Percentiles rank a stretch among this genome's conserved stretches.
These are phyloP conservation scores for Phytophthora megakarya DNA, from an alignment of 352 stramenopile genomes.

Conservation along the genomic window DNA sequence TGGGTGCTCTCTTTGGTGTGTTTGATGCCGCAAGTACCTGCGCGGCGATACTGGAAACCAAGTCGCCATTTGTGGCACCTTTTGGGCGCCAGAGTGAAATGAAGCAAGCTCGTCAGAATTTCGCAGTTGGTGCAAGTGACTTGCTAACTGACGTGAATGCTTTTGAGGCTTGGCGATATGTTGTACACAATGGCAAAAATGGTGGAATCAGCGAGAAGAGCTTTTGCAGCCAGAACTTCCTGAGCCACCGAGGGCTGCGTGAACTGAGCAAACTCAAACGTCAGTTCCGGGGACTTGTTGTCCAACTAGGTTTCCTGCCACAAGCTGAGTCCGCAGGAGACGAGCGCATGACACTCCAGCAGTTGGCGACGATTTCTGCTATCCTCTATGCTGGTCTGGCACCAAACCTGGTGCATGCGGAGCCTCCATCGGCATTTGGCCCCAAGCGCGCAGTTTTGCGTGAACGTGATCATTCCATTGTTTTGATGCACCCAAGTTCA, in stretches of 20 bases:
- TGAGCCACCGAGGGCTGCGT: slow-evolving; percentile 59
- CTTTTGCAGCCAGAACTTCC: slow-evolving; percentile 75
- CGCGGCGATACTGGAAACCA: slow-evolving; percentile 77
- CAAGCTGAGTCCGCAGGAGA: neutral
- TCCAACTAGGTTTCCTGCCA: slow-evolving; percentile 66
- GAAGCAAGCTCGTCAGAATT: slow-evolving; percentile 62
- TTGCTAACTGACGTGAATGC: slow-evolving; percentile 80
- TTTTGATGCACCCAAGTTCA: slow-evolving; percentile 73
- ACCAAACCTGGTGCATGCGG: slow-evolving; percentile 91
- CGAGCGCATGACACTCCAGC: slow-evolving; percentile 49
- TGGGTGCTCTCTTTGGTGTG: slow-evolving; percentile 94
- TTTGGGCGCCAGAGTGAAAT: slow-evolving; percentile 74
- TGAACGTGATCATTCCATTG: slow-evolving; percentile 50
- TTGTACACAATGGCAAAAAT: slow-evolving; percentile 27
- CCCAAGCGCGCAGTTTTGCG: slow-evolving; percentile 44
- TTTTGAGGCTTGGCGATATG: slow-evolving; percentile 66
- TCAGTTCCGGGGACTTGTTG: slow-evolving; percentile 72
- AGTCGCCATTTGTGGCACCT: slow-evolving; percentile 82
- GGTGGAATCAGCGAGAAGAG: slow-evolving; percentile 41
- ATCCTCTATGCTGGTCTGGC: slow-evolving; percentile 87
- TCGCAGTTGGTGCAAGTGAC: slow-evolving; percentile 66
- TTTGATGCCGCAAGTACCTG: slow-evolving; percentile 71
- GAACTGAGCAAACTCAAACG: slow-evolving; percentile 80
- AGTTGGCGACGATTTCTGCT: slow-evolving; percentile 62
- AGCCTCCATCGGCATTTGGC: slow-evolving; percentile 37